These are phyloP conservation scores for Dryas drummondii DNA, from an alignment of 306 rosid genomes.

Conservation along the genomic window DNA sequence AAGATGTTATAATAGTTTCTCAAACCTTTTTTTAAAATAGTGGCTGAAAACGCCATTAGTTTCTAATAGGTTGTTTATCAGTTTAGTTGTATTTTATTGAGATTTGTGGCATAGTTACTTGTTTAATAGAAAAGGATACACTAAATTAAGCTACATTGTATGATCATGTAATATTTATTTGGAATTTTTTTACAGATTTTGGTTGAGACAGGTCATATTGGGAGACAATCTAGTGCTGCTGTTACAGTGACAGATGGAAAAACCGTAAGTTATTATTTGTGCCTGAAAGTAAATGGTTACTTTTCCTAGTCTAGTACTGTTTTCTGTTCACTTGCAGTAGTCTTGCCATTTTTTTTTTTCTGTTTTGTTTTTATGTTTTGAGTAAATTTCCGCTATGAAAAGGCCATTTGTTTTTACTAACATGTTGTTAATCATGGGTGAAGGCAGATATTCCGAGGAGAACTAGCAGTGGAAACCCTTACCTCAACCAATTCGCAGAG, in stretches of 20 bases:
- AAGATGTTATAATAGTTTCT: not conserved
- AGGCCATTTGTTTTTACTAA: slow-evolving; percentile 9
- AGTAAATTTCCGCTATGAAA: not conserved
- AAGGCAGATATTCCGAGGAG: slow-evolving; percentile 73
- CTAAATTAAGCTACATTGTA: not conserved
- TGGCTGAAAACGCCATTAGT: not conserved
- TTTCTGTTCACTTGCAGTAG: not conserved
- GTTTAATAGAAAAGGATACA: not conserved
- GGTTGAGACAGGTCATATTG: slow-evolving; percentile 97
- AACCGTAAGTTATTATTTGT: slow-evolving; percentile 61
- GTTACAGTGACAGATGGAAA: slow-evolving; percentile 96
- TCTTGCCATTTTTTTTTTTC: not conserved
- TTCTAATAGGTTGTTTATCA: not conserved
- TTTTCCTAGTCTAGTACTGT: not conserved
- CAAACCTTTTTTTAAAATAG: too few species aligned
- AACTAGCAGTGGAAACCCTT: slow-evolving; percentile 44
- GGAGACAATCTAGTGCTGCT: slow-evolving; percentile 93
- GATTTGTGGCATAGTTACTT: slow-evolving; percentile 15
- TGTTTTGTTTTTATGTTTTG: too few species aligned
- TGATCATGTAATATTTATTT: too few species aligned
- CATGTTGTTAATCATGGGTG: slow-evolving; percentile 39
- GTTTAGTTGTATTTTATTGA: not conserved
- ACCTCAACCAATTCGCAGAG: slow-evolving; percentile 37
- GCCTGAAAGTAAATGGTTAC: not conserved
- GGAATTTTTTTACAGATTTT: slow-evolving; percentile 54